Conservation (phyloP, 1,284 basidiomycete species). For the Lignosus rhinocerotis region DNA sequence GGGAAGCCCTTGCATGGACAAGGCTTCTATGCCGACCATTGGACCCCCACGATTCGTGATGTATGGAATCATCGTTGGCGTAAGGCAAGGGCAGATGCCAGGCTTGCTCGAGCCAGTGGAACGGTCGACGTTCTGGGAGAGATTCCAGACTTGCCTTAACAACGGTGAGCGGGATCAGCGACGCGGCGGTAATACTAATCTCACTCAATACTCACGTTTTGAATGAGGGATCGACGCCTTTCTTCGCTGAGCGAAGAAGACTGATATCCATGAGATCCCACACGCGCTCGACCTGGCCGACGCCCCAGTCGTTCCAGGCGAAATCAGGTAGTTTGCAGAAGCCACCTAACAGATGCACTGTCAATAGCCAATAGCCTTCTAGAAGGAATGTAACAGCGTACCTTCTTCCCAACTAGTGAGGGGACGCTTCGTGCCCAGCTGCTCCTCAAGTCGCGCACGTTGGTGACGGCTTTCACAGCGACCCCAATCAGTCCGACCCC, state of each 20-base stretch:
- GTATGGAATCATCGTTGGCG: slow-evolving; percentile 95
- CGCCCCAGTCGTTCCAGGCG: slow-evolving; percentile 93
- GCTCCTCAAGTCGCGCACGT: slow-evolving; percentile 82
- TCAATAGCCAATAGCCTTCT: not conserved
- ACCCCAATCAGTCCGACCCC: slow-evolving; percentile 86
- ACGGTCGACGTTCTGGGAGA: slow-evolving; percentile 96
- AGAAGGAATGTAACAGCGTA: slow-evolving; percentile 29
- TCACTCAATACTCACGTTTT: slow-evolving; percentile 65
- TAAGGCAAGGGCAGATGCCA: slow-evolving; percentile 90
- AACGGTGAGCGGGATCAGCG: not conserved
- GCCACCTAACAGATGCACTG: slow-evolving; percentile 52
- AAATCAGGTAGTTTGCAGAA: slow-evolving; percentile 88
- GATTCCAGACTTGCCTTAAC: slow-evolving; percentile 85
- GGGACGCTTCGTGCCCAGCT: slow-evolving; percentile 81
- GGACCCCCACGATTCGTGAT: slow-evolving; percentile 96
- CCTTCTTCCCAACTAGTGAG: slow-evolving; percentile 94
- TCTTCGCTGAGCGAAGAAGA: slow-evolving; percentile 77
- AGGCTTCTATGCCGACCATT: slow-evolving; percentile 89
- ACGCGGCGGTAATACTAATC: too few relatives aligned
- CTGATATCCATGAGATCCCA: slow-evolving; percentile 95
- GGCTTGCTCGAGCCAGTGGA: slow-evolving; percentile 79
- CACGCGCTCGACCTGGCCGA: slow-evolving; percentile 89
- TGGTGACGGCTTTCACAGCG: slow-evolving; percentile 93
- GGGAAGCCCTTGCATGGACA: slow-evolving; percentile 92
- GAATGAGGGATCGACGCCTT: slow-evolving; percentile 81